A percentile compares a stretch with the other conserved stretches of the same genome.
phyloP scores from a whole-genome alignment of 352 stramenopile species.

The Thraustochytrium sp. region DNA sequence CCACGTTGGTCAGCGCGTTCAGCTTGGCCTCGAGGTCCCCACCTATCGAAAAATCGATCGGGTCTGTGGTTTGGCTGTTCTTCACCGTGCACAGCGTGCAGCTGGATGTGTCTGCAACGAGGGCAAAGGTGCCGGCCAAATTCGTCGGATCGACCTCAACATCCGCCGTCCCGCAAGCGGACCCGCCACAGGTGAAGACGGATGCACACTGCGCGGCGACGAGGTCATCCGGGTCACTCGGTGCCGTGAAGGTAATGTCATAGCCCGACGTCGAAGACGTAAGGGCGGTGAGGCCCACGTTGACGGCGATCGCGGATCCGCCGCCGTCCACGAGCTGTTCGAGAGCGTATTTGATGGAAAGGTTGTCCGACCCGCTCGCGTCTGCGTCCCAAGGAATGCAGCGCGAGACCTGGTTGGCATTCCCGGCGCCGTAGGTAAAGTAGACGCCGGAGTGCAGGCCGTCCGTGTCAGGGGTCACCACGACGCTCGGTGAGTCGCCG shows the following conservation, averaged over 20 bases:
- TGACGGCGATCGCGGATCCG: background rate
- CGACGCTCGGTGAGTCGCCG: background rate
- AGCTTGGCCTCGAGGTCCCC: background rate
- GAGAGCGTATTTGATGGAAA: background rate
- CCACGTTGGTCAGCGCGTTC: constrained; percentile 22
- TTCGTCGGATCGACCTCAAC: background rate
- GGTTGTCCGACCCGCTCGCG: background rate
- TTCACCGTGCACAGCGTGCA: constrained; percentile 35
- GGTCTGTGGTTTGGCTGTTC: background rate
- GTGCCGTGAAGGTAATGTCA: constrained; percentile 7
- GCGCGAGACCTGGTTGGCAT: background rate
- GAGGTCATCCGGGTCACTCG: background rate
- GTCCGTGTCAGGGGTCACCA: background rate
- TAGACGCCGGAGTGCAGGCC: constrained; percentile 51
- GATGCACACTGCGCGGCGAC: background rate
- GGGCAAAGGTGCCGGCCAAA: background rate
- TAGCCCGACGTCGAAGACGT: background rate
- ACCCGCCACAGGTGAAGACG: background rate
- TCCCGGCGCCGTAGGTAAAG: background rate
- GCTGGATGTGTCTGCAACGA: constrained; percentile 29
- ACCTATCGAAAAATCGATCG: constrained; percentile 6
- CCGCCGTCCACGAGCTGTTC: background rate
- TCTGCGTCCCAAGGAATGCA: constrained; percentile 37
- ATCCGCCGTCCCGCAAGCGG: background rate
- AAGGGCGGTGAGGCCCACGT: background rate